These are phyloP conservation scores for Chaetoceros muelleri DNA, from an alignment of 108 stramenopile genomes.

Conservation along the genomic window DNA sequence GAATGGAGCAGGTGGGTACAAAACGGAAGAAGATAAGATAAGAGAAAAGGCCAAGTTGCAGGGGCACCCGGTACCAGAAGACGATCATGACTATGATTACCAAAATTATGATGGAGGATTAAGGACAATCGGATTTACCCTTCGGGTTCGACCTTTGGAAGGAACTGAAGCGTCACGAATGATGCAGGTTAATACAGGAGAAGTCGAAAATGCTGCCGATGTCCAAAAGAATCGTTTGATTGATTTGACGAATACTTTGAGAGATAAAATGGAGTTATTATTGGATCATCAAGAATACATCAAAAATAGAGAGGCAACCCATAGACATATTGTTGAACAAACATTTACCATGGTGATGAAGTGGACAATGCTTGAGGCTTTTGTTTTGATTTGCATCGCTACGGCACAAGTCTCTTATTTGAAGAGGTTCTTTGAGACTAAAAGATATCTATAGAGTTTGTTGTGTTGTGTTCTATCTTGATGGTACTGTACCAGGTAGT, in stretches of 20 bases:
- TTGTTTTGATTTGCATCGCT: constrained; percentile 37
- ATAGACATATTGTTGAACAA: constrained; percentile 35
- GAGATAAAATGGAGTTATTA: constrained; percentile 7
- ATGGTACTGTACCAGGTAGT: too few relatives aligned
- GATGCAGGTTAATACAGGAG: not conserved
- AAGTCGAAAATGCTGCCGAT: not conserved
- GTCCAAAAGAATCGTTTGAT: not conserved
- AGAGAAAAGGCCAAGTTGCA: not conserved
- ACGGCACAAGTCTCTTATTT: constrained; percentile 56
- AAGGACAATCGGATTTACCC: not conserved
- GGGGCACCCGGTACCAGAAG: not conserved
- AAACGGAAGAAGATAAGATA: not conserved
- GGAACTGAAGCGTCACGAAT: not conserved
- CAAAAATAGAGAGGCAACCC: constrained; percentile 37
- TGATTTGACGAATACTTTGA: not conserved
- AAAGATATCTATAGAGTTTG: constrained; percentile 56
- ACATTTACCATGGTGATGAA: constrained; percentile 40
- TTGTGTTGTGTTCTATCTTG: too few relatives aligned
- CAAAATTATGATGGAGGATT: not conserved
- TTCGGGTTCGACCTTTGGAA: not conserved
- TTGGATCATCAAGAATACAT: constrained; percentile 54
- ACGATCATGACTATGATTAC: not conserved
- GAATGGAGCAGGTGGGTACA: not conserved
- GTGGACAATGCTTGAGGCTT: constrained; percentile 46
- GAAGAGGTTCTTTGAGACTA: constrained; percentile 54